Evolutionary conservation across 176 grass and related monocot species (phyloP).

Genomic region (Ananas comosus): DNA sequence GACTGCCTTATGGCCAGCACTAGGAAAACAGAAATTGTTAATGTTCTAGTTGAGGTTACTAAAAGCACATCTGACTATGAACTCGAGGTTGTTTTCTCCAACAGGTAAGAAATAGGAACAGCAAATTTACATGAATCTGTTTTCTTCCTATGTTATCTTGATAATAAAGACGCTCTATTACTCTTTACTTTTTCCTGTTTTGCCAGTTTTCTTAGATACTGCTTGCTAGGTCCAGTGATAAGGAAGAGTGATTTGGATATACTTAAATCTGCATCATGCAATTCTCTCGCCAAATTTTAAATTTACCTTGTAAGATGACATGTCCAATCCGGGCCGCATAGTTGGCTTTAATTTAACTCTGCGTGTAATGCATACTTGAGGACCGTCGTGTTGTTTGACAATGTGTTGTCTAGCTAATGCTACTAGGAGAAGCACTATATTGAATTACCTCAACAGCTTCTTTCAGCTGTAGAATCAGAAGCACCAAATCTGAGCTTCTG

Average conservation of each 20-base stretch:
- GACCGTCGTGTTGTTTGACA: neutral
- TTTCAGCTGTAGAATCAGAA: too few species aligned
- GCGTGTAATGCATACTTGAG: neutral
- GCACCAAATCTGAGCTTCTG: too few species aligned
- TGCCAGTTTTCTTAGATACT: neutral
- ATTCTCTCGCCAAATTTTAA: neutral
- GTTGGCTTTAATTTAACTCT: neutral
- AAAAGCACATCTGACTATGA: constrained; percentile 72
- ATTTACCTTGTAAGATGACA: neutral
- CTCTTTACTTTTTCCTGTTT: neutral
- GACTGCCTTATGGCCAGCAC: constrained; percentile 81
- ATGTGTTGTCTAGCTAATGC: too few species aligned
- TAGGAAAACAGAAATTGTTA: constrained; percentile 78
- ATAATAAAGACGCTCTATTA: neutral
- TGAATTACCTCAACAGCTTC: too few species aligned
- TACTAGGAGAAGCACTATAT: too few species aligned
- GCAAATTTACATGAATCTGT: neutral
- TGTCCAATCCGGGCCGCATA: neutral
- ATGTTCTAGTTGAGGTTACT: constrained; percentile 60
- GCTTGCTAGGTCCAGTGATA: too few species aligned
- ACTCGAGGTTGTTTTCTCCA: constrained; percentile 73
- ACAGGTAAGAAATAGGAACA: constrained; percentile 35
- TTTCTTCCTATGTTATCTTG: neutral
- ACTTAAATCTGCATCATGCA: neutral
- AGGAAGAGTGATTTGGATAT: too few species aligned